phyloP scores from a whole-genome alignment of 2,329 filamentous ascomycete species.

The Boeremia lycopersici region DNA sequence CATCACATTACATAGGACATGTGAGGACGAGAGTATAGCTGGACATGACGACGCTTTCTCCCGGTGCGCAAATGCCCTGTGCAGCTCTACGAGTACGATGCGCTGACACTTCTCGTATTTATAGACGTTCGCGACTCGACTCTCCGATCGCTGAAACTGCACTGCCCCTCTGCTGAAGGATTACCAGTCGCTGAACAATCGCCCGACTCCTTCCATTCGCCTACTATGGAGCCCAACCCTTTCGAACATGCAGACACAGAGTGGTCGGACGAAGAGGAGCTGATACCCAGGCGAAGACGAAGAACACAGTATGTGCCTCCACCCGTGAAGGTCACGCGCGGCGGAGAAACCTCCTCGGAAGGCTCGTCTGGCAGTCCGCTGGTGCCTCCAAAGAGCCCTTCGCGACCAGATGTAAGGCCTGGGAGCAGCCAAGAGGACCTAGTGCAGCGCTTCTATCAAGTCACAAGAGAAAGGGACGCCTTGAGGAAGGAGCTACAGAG shows the following conservation, averaged over 20 bases:
- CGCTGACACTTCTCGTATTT: conserved; percentile 29
- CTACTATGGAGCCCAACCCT: conserved; percentile 31
- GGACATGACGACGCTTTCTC: conserved; percentile 37
- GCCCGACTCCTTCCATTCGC: conserved; percentile 25
- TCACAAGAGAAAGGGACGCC: conserved; percentile 47
- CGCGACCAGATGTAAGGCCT: conserved; percentile 37
- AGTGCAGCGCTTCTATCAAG: conserved; percentile 45
- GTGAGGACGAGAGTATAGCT: conserved; percentile 10
- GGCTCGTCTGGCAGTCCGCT: conserved; percentile 33
- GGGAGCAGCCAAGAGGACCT: conserved; percentile 47
- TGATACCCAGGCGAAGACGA: conserved; percentile 39
- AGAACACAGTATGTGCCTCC: conserved; percentile 40
- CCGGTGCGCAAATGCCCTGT: conserved; percentile 23
- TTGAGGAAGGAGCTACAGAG: conserved; percentile 45
- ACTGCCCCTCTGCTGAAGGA: conserved; percentile 46
- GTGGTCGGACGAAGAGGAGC: conserved; percentile 47
- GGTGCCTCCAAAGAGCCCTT: conserved; percentile 46
- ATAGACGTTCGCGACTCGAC: conserved; percentile 47
- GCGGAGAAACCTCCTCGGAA: conserved; percentile 34
- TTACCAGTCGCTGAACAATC: conserved; percentile 26
- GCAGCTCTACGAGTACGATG: conserved; percentile 15
- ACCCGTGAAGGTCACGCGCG: conserved; percentile 30
- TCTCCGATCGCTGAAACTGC: conserved; percentile 43
- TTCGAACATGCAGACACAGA: conserved; percentile 42
- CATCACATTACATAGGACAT: conserved; percentile 15